A percentile compares a stretch with the other conserved stretches of the same genome.
phyloP scores from a whole-genome alignment of 75 land plant species.

The Picea glauca region DNA sequence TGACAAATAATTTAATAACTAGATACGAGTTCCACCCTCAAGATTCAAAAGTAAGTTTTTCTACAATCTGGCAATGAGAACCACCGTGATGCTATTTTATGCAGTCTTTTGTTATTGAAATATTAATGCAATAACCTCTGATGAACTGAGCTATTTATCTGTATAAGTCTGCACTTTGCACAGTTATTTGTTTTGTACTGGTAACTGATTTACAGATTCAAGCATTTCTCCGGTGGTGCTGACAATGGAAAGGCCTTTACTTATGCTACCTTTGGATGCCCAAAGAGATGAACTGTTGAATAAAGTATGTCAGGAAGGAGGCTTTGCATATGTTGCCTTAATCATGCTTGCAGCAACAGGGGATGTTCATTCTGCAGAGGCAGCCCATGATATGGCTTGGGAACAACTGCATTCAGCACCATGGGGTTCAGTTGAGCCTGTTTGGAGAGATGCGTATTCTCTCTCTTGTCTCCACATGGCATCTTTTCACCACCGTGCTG shows the following conservation, averaged over 20 bases:
- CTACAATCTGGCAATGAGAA: no score
- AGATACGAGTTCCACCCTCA: no score
- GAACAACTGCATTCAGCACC: constrained; percentile 97
- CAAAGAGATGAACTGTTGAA: constrained; percentile 9
- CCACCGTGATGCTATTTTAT: no score
- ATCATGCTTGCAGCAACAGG: constrained; percentile 51
- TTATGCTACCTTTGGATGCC: constrained; percentile 1
- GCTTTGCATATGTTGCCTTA: constrained; percentile 60
- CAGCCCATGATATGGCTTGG: constrained; percentile 96
- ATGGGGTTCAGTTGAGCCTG: constrained; percentile 76
- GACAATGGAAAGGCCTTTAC: not conserved
- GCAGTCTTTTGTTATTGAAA: no score
- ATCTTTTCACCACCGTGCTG: constrained; percentile 17
- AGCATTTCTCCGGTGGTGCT: not conserved
- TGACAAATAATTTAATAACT: no score
- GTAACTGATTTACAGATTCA: not conserved
- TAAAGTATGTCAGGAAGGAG: constrained; percentile 47
- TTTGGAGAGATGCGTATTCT: constrained; percentile 93
- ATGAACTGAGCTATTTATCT: no score
- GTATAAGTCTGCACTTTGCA: no score
- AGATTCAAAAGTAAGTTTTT: no score
- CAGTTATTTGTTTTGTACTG: no score
- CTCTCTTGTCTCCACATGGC: constrained; percentile 85
- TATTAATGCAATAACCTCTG: no score
- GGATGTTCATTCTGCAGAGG: constrained; percentile 81